A percentile compares a stretch with the other conserved stretches of the same genome.
These are phyloP conservation scores for Boletus pseudopeckii DNA, from an alignment of 768 basidiomycete species.

Conservation along the genomic window DNA sequence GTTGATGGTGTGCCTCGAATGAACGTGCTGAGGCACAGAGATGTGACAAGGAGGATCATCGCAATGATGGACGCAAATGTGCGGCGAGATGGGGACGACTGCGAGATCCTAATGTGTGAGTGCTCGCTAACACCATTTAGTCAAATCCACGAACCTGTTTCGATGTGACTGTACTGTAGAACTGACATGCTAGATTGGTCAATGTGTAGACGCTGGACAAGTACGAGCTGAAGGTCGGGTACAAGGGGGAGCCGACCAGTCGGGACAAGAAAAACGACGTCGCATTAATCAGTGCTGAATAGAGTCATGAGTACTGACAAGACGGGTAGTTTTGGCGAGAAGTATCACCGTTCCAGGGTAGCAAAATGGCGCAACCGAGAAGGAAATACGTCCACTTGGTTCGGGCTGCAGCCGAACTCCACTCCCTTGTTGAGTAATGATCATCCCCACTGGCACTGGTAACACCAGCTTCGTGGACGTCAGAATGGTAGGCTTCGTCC, in stretches of 20 bases:
- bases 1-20: constrained; percentile 46
- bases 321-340: neutral
- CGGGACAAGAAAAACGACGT: constrained; percentile 77
- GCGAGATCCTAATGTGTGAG: constrained; percentile 7
- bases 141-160: constrained; percentile 50
- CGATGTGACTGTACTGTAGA: constrained; percentile 67
- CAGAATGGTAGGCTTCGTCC: neutral
- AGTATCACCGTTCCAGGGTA: constrained; percentile 86
- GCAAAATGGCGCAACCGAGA: constrained; percentile 72
- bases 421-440: constrained; percentile 23
- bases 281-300: constrained; percentile 78
- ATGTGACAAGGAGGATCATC: constrained; percentile 50
- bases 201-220: constrained; percentile 61
- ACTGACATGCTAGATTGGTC: constrained; percentile 66
- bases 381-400: constrained; percentile 67
- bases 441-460: constrained; percentile 1
- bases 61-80: constrained; percentile 49
- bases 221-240: constrained; percentile 62
- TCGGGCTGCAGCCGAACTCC: constrained; percentile 34
- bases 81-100: constrained; percentile 62
- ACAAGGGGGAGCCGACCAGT: constrained; percentile 55
- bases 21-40: constrained; percentile 67
- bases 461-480: neutral
- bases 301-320: neutral
- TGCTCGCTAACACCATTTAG: neutral